Evolutionary conservation across 2,329 filamentous ascomycete genomes (phyloP), one percentile per base, ranked within the genome.

Genomic region (Fusarium sp.): DNA sequence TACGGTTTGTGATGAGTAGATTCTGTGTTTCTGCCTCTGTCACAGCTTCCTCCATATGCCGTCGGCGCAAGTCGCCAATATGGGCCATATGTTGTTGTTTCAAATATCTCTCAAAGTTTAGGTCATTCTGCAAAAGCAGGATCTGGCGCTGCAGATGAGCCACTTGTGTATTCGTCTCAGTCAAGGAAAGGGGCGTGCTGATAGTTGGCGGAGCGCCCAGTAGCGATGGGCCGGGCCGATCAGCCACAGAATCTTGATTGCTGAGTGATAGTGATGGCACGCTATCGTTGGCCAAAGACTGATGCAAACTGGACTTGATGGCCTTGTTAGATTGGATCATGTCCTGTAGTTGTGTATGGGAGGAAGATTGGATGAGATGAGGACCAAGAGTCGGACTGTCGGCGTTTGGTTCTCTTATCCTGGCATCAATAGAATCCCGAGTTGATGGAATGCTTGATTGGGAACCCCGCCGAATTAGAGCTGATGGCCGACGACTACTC

Each of bases 11-110:
- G 75, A 94, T 92, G 72, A 96, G 89, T 7, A 96, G 83, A 60
- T 95, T 94, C 74, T 96, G 93, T 4, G 92, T 94, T 79, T 96
- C 93, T 2, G 94, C 93, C 79, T 96, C 94, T 2, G 90, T 92
- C 4, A 93, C 92, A 12, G 93, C 93, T 80, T 95, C 92, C 72
- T 89, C 89, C 72, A 96, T 90, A 66, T 94, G 91, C 70, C 91
- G 91, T 19, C 93, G 88, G 74, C 93, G 91, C 46, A 96, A 83
- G 77, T 94, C 92, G 2, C 93, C 93, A 78, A 96, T 95, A 67
- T 96, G 93, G 4, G 91, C 89, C 73, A 95, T 89, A 80, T 96
- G 94, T 77, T 96, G 94, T 72, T 94, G 90, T 79, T 95, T 96
- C 77, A 96, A 87, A 81, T 94, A 96, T 32, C 93, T 88, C 80